These are phyloP conservation scores for Wickerhamiella pararugosa DNA, from an alignment of 1,139 yeast species.

Conservation along the genomic window DNA sequence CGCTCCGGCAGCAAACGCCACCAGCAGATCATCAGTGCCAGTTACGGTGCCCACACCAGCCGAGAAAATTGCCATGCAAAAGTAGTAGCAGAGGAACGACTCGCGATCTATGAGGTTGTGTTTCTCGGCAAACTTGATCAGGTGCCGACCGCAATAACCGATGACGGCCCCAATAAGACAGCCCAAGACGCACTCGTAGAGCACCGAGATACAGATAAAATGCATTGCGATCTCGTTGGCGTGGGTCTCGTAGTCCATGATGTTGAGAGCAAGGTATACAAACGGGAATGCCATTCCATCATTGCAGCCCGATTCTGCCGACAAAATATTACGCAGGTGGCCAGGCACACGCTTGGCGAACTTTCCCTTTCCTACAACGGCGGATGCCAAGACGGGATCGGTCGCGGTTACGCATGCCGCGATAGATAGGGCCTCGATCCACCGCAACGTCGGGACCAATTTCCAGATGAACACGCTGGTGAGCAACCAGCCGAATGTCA, in stretches of 20 bases:
- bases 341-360: conserved; percentile 97
- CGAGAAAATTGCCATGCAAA: conserved; percentile 64
- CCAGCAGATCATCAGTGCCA: conserved; percentile 77
- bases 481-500: conserved; percentile 88
- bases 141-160: conserved; percentile 62
- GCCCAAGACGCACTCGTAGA: conserved; percentile 84
- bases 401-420: conserved; percentile 96
- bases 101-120: conserved; percentile 76
- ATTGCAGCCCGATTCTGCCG: conserved; percentile 94
- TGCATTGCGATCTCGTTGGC: conserved; percentile 60
- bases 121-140: conserved; percentile 65
- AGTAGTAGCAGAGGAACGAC: conserved; percentile 80
- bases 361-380: conserved; percentile 95
- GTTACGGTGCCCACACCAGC: conserved; percentile 84
- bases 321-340: conserved; percentile 71
- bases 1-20: conserved; percentile 83
- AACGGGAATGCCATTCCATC: conserved; percentile 99
- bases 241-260: conserved; percentile 53
- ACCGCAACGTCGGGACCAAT: conserved; percentile 67
- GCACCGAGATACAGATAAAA: conserved; percentile 66
- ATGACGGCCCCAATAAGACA: conserved; percentile 58
- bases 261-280: conserved; percentile 56
- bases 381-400: conserved; percentile 94
- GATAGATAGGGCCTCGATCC: conserved; percentile 62
- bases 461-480: conserved; percentile 79